Percentiles rank a stretch among this genome's conserved stretches.
These are phyloP conservation scores for Septoria linicola DNA, from an alignment of 2,329 filamentous ascomycete genomes.

Conservation along the genomic window DNA sequence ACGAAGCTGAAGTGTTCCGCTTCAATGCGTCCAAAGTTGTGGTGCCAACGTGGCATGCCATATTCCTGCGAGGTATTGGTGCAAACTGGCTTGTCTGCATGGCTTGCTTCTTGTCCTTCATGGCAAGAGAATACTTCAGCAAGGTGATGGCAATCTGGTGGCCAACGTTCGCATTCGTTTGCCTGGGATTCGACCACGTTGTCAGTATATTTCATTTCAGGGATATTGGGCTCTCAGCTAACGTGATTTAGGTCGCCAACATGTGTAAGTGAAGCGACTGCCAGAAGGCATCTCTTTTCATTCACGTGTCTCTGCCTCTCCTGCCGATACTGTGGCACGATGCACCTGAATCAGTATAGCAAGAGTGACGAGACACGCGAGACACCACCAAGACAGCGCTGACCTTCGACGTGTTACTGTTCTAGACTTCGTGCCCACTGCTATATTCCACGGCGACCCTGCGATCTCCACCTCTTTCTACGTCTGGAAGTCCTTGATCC, in stretches of 20 bases:
- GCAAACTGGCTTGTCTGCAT: conserved; percentile 59
- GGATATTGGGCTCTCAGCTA: no score
- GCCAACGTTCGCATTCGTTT: conserved; percentile 26
- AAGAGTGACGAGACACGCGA: no score
- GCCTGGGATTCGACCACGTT: conserved; percentile 51
- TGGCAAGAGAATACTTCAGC: conserved; percentile 52
- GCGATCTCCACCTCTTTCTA: conserved; percentile 52
- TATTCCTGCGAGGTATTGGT: conserved; percentile 56
- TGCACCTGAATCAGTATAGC: no score
- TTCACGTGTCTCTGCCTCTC: no score
- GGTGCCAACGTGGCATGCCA: conserved; percentile 51
- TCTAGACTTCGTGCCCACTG: conserved; percentile 46
- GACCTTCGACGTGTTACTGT: no score
- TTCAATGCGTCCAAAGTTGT: conserved; percentile 53
- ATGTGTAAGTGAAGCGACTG: no score
- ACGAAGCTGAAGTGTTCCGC: conserved; percentile 45
- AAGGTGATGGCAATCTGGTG: conserved; percentile 58
- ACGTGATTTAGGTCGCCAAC: conserved; percentile 1
- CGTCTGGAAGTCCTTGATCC: conserved; percentile 59
- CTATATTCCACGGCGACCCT: conserved; percentile 49
- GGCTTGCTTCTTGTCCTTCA: conserved; percentile 50
- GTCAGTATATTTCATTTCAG: conserved; percentile 54
- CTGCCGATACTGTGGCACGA: no score
- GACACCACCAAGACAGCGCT: no score
- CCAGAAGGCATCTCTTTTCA: no score